A percentile compares a stretch with the other conserved stretches of the same genome.
phyloP scores from a whole-genome alignment of 805 yeast species.

The Candida takata region DNA sequence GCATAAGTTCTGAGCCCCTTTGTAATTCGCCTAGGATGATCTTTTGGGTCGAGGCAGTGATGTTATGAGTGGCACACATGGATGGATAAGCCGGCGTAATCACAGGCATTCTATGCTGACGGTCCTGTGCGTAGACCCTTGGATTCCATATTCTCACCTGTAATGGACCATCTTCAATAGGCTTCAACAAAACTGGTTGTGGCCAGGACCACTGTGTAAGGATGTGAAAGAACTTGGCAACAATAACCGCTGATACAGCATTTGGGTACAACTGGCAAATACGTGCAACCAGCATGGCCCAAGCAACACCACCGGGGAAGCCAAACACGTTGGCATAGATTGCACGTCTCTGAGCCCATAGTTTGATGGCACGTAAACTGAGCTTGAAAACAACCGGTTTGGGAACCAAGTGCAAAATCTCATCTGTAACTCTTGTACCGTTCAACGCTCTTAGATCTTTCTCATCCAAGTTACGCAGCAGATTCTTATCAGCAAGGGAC shows the following conservation, averaged over 20 bases:
- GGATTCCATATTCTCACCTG: constrained; percentile 98
- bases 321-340: constrained; percentile 93
- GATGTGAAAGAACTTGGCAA: constrained; percentile 84
- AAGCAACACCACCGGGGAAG: constrained; percentile 98
- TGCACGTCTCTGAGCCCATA: constrained; percentile 96
- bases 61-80: constrained; percentile 98
- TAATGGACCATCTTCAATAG: constrained; percentile 93
- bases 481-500: constrained; percentile 75
- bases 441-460: constrained; percentile 83
- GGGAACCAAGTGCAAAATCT: constrained; percentile 82
- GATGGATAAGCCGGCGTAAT: constrained; percentile 98
- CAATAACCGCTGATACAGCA: constrained; percentile 86
- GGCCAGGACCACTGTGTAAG: constrained; percentile 96
- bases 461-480: constrained; percentile 84
- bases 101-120: constrained; percentile 92
- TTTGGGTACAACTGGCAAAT: constrained; percentile 95
- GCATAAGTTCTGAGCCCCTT: constrained; percentile 68
- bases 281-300: constrained; percentile 99
- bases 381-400: constrained; percentile 89
- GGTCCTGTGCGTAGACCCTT: constrained; percentile 77
- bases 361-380: constrained; percentile 84
- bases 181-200: constrained; percentile 88
- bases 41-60: constrained; percentile 79
- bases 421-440: constrained; percentile 97
- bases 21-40: constrained; percentile 72